Conservation (phyloP, 345 rosid species). For the Citrus inodora region DNA sequence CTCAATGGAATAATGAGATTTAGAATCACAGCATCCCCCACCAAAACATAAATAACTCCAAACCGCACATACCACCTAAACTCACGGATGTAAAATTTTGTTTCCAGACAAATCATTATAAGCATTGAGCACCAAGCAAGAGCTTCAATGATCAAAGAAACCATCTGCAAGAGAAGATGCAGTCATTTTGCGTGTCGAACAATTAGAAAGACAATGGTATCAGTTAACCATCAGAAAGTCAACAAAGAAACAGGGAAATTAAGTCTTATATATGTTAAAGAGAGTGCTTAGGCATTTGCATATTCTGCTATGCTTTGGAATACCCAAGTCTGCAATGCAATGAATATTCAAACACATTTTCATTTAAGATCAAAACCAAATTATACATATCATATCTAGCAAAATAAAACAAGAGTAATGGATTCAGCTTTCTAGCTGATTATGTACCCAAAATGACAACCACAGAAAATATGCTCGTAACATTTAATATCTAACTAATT, state of each 20-base stretch:
- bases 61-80: slow-evolving; percentile 88
- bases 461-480: neutral
- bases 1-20: slow-evolving; percentile 58
- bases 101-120: slow-evolving; percentile 62
- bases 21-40: slow-evolving; percentile 80
- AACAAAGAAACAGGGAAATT: neutral
- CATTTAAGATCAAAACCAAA: neutral
- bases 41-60: slow-evolving; percentile 75
- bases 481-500: neutral
- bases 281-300: neutral
- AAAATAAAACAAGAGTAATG: neutral
- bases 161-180: slow-evolving; percentile 41
- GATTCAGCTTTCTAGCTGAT: neutral
- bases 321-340: neutral
- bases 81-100: slow-evolving; percentile 57
- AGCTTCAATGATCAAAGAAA: slow-evolving; percentile 62
- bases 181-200: neutral
- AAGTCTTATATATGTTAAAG: neutral
- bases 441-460: neutral
- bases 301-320: neutral
- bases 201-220: neutral
- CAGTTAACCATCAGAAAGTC: neutral
- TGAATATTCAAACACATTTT: neutral
- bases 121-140: slow-evolving; percentile 83
- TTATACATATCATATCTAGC: neutral